Conservation (phyloP, 2,329 filamentous ascomycete species). For the Cryphonectria naterciae region DNA sequence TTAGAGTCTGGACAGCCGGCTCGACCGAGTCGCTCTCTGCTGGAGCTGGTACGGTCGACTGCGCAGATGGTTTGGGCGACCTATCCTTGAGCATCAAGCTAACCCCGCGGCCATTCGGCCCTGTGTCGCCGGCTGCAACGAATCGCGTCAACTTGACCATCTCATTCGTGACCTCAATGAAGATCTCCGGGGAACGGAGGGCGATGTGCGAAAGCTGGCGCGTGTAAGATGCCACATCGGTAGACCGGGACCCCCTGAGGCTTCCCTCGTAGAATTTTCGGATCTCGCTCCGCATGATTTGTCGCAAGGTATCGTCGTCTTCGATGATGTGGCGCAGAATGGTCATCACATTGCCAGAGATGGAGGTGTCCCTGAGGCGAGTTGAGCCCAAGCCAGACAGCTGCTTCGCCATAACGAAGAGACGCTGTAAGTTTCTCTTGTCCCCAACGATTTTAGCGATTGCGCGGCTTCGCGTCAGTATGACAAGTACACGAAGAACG, state of each 20-base stretch:
- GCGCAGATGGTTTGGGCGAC: background rate
- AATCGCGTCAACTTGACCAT: constrained; percentile 74
- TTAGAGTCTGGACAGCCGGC: constrained; percentile 48
- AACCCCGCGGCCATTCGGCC: constrained; percentile 31
- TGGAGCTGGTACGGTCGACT: constrained; percentile 25
- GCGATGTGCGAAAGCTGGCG: constrained; percentile 79
- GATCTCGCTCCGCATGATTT: constrained; percentile 92
- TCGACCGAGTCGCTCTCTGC: constrained; percentile 47
- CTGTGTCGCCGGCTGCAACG: constrained; percentile 40
- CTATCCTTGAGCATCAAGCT: constrained; percentile 26
- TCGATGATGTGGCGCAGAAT: constrained; percentile 92
- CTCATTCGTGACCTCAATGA: constrained; percentile 86
- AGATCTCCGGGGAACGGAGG: constrained; percentile 80
- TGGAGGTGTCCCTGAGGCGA: constrained; percentile 63
- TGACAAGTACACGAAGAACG: constrained; percentile 80
- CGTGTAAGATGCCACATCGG: constrained; percentile 74
- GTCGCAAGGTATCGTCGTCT: constrained; percentile 86
- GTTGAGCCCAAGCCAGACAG: constrained; percentile 78
- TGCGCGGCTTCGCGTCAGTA: constrained; percentile 78
- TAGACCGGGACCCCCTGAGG: constrained; percentile 53
- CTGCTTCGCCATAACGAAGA: constrained; percentile 96
- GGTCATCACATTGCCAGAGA: constrained; percentile 72
- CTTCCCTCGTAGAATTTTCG: constrained; percentile 73
- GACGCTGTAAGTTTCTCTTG: constrained; percentile 83
- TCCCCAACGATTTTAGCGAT: constrained; percentile 79